Percentiles rank a stretch among this genome's conserved stretches.
These are phyloP conservation scores for Meripilus lineatus DNA, from an alignment of 1,284 basidiomycete species.

Conservation along the genomic window DNA sequence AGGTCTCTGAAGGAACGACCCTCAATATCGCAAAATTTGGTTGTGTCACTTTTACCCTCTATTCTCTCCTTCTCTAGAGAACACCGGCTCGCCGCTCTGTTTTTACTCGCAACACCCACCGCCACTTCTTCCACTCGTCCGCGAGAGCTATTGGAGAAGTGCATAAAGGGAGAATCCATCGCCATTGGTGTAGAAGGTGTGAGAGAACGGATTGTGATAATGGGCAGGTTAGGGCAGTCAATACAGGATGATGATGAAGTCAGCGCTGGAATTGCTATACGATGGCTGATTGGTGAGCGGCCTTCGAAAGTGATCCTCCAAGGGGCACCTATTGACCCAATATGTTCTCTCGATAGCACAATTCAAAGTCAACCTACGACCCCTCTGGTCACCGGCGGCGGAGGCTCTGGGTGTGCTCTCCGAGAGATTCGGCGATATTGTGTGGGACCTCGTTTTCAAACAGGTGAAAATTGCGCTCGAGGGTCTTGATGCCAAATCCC, in stretches of 20 bases:
- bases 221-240: slow-evolving; percentile 54
- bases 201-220: slow-evolving; percentile 75
- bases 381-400: slow-evolving; percentile 82
- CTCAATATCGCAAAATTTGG: slow-evolving; percentile 29
- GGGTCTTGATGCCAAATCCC: slow-evolving; percentile 11
- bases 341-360: slow-evolving; percentile 50
- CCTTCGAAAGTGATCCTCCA: too few species aligned
- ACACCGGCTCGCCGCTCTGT: slow-evolving; percentile 50
- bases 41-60: slow-evolving; percentile 38
- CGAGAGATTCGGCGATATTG: slow-evolving; percentile 55
- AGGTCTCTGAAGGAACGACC: neutral
- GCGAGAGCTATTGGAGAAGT: slow-evolving; percentile 57
- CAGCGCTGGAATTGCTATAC: slow-evolving; percentile 48
- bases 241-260: slow-evolving; percentile 48
- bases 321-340: too few species aligned
- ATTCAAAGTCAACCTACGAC: slow-evolving; percentile 87
- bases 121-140: slow-evolving; percentile 38
- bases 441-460: slow-evolving; percentile 70
- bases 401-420: slow-evolving; percentile 60
- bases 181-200: slow-evolving; percentile 73
- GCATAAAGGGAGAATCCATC: slow-evolving; percentile 71
- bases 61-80: slow-evolving; percentile 56
- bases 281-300: slow-evolving; percentile 66
- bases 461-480: slow-evolving; percentile 43
- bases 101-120: slow-evolving; percentile 46